Evolutionary conservation across 2,329 filamentous ascomycete genomes (phyloP), one percentile per base, ranked within the genome.

Genomic region (Sclerotinia glacialis): DNA sequence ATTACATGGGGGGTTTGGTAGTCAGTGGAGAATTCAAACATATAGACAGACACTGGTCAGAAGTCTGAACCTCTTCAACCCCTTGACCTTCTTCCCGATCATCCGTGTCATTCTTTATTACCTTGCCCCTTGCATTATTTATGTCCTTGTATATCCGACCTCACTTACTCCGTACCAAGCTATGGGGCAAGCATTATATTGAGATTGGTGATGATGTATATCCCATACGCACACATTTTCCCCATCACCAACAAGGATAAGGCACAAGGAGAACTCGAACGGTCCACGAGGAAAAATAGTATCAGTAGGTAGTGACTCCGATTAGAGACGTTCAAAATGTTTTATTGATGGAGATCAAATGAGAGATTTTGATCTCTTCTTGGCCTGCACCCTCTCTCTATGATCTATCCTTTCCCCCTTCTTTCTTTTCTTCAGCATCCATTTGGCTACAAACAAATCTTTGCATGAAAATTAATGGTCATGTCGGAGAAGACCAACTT

Each of bases 191-290:
- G 31, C 52, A 37, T 55, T 6, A 55, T 23, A n/a, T 23, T 40
- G 56, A 59, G 21, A 31, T 34, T 46, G 26, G 34, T 46, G 55
- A 59, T 59, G 55, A 47, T 59, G 56, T 34, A 59, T 14, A 46
- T 59, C 55, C 26, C 55, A 46, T 58, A 58, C 55, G 55, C 55
- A 58, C 21, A 58, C 55, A n/a, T 31, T 31, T 58, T 46, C 16
- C 18, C 7, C 40, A n/a, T 16, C 7, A 16, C 55, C 14, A 47
- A 44, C 42, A 59, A 59, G 56, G 42, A 47, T 34, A 47, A 23
- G 23, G 55, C 28, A 34, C 31, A 46, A 53, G 26, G 49, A 26
- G 12, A 53, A 28, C 31, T 21, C 23, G n/a, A 11, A 58, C 8
- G 28, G 5, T 31, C 40, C 40, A 46, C 26, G 16, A 31, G 40